Base-by-base conservation (phyloP, 352 stramenopile species). In the Phytophthora vignae region DNA sequence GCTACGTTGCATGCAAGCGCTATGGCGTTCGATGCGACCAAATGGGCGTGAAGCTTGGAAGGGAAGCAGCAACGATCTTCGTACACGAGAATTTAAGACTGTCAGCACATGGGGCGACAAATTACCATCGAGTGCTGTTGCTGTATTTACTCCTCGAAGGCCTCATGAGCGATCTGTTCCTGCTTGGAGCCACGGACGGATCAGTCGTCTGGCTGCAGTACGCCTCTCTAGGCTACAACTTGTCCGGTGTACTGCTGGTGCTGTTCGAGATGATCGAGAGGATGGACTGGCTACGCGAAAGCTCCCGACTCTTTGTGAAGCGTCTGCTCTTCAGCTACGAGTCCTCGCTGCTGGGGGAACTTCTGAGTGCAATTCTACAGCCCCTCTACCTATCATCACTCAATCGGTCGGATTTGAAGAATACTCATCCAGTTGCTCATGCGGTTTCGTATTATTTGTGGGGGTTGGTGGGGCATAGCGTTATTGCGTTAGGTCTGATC, bases 231-330 rank as follows among this genome's bases (percentile, higher is more conserved):
- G 67, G 67, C 29, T 74, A 74, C 36, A 74, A 69, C 25, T 36
- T 69, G 38, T 69, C 67, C 21, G 65, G 60, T 19, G 19, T 69
- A 17, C 54, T 69, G 0, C 60, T 66, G 5, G 46, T 74, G 3
- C 11, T 69, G 19, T 74, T 69, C 31, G 67, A 74, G 46, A 74
- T 74, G 40, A 21, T 74, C 29, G 67, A 74, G 54, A 61, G 38
- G 8, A 65, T 36, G 44, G 25, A n/a, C 1, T 74, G 53, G 49
- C 19, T 67, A 21, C 17, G 38, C 12, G 33, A 55, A 38, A 48
- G 6, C 7, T 38, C 4, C 12, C 38, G 38, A 9, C 11, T 58
- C 10, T 31, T 60, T 29, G 29, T 50, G 1, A 64, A 65, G 33
- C 53, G 67, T 10, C 9, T 69, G 22, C 33, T 74, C 0, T 74